Evolutionary conservation across 1,139 yeast genomes (phyloP), one percentile per base, ranked within the genome.

Genomic region (Saccharomyces hybrid): DNA sequence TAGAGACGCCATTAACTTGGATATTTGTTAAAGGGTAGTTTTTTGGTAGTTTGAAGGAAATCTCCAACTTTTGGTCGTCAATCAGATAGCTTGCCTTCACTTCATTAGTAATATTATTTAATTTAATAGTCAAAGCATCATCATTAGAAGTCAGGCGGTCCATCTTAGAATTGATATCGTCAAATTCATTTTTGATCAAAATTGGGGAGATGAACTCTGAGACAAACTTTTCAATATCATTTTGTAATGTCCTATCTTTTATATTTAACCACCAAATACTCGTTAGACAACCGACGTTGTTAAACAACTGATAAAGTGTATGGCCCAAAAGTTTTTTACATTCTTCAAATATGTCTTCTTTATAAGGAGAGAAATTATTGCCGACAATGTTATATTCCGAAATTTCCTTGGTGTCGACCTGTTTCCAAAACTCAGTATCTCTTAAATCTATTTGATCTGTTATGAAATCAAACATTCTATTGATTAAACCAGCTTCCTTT

Each of bases 1-100:
- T 77, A 54, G 83, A 79, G 1, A 88, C 81, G 0, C 97, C 96
- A 53, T 81, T 84, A 0, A 93, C 91, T 13, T 74, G 73, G 14
- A 90, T 85, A 58, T 82, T 87, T 13, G 81, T 77, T 52, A 90
- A 75, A 2, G 98, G 98, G 61, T 83, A 91, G 46, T 81, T 78
- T 1, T 75, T 66, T 0, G 97, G 97, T 16, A 90, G 72, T 52
- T 76, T 78, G 56, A 91, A 83, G 0, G 83, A 80, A 75, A 93
- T 81, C 64, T 89, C 96, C 78, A 93, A 79, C 20, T 82, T 82
- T 64, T 89, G 96, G 54, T 90, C 97, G 66, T 95, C 99, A 55
- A 93, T 87, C 49, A 83, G 76, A 66, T 88, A 88, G 1, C 78
- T 74, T 1, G 93, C 85, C 58, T 80, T 82, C 59, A 93, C 81